Evolutionary conservation across 164 flowering plant species (phyloP), one percentile per base, ranked within the genome.

Genomic region (Tinospora cordifolia): DNA sequence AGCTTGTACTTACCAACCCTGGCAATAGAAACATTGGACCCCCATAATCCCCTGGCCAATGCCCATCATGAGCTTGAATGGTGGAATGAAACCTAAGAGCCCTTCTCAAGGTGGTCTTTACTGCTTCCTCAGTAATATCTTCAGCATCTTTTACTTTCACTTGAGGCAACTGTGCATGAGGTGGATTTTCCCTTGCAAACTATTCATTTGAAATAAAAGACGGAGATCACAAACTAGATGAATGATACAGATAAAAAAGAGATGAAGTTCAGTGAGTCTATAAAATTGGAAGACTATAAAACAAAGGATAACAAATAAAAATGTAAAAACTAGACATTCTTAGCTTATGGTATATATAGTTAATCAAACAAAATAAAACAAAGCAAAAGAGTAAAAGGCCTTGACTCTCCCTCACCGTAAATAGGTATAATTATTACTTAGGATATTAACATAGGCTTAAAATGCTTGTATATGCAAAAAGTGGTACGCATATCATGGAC

Each of bases 1-100:
- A 54, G 62, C 2, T 68, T 38, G 47, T 8, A 74, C 78, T 71
- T 66, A 87, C 91, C 78, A 88, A 72, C 19, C 86, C 86, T n/a
- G 82, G 92, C 36, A 85, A 63, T 58, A 88, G 83, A 65, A 83
- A 86, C 79, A 86, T 71, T 0, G 88, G 88, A 22, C 88, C 92
- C 2, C 86, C 88, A 66, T 71, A 73, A 59, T 88, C 92, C 24
- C 84, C 87, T 1, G 92, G 84, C 92, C 90, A 88, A 65, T 86
- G 88, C 17, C 90, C 90, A 78, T 88, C 92, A 41, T 79, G 78
- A 17, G 88, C 85, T 44, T 88, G 92, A 51, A 88, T 73, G n/a
- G 84, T 68, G 2, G 89, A 78, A 59, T 72, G 83, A 72, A 76
- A 86, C 36, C 47, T 69, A 30, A 85, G 47, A 8, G 82, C 90